Evolutionary conservation across 306 rosid genomes (phyloP), one percentile per base, ranked within the genome.

Genomic region (Lablab purpureus): DNA sequence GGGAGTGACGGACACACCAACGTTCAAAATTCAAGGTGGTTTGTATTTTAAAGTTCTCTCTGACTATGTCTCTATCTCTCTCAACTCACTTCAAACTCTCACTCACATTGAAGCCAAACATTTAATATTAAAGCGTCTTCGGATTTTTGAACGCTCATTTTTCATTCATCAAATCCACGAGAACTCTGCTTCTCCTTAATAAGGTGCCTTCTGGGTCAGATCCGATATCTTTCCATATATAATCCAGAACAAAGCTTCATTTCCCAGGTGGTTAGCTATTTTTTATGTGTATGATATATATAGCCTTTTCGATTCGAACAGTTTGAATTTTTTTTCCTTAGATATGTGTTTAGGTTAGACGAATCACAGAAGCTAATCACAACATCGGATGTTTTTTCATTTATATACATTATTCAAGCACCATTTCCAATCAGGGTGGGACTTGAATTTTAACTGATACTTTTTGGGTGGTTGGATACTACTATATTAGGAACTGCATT

Each of bases 81-180:
- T 64, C 32, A 54, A 52, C 49, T 18, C 65, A 43, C 1, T 12
- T 22, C 14, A 17, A 17, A 52, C 73, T 43, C 43, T 17, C 52
- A 12, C 80, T 41, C 43, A 7, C 82, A 73, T 59, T 83, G 67
- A 71, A 72, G 19, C 49, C 63, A 67, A 75, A 79, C 95, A 90
- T 86, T 90, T 80, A 88, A 80, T 87, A 43, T n/a, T 1, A 83
- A 83, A 82, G 83, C 83, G 78, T 47, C 86, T 71, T 58, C 21
- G 21, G 7, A 65, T 19, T 78, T 86, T 90, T 85, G 88, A 92
- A 86, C 78, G 87, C 85, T 74, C 71, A 27, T 28, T 40, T 40
- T 10, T 49, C 67, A 83, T 67, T 12, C 25, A 41, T 59, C 40
- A 27, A 54, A 64, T 79, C 71, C 92, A 86, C 93, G 88, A 59